Evolutionary conservation across 225 moss, liverwort and hornwort species (phyloP).

Genomic region (Takakia lepidozioides): DNA sequence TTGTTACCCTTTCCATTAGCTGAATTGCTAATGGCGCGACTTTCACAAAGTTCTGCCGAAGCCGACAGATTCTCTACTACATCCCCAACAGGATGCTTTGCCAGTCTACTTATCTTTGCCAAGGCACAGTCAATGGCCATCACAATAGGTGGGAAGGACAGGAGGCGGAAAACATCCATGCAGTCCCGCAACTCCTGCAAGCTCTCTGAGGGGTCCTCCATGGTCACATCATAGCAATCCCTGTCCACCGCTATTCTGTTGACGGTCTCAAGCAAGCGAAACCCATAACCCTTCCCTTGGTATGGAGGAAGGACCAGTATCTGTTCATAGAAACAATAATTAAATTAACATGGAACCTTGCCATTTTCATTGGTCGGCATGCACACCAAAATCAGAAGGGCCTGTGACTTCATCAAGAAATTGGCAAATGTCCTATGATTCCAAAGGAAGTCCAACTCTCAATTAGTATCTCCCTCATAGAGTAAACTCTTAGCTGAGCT

Average conservation of each 20-base stretch:
- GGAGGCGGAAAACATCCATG: conserved; percentile 79
- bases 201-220: conserved; percentile 85
- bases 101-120: conserved; percentile 21
- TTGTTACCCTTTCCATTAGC: conserved; percentile 18
- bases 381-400: no score
- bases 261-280: conserved; percentile 62
- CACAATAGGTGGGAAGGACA: conserved; percentile 33
- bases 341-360: no score
- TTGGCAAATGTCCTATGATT: no score
- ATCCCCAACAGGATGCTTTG: conserved; percentile 14
- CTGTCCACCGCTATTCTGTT: conserved; percentile 49
- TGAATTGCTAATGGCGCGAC: conserved; percentile 3
- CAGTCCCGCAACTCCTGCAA: conserved; percentile 87
- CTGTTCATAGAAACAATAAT: no score
- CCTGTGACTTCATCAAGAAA: no score
- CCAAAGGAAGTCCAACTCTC: no score
- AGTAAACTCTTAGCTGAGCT: no score
- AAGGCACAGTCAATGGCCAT: conserved; percentile 34
- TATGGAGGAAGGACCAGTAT: conserved; percentile 85
- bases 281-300: conserved; percentile 81
- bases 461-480: no score
- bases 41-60: conserved; percentile 17
- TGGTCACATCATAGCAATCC: conserved; percentile 76
- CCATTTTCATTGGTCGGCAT: no score
- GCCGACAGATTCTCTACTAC: conserved; percentile 14